A percentile compares a stretch with the other conserved stretches of the same genome.
Conservation (phyloP, 163 green algal genomes). For the Volvox carteri region DNA sequence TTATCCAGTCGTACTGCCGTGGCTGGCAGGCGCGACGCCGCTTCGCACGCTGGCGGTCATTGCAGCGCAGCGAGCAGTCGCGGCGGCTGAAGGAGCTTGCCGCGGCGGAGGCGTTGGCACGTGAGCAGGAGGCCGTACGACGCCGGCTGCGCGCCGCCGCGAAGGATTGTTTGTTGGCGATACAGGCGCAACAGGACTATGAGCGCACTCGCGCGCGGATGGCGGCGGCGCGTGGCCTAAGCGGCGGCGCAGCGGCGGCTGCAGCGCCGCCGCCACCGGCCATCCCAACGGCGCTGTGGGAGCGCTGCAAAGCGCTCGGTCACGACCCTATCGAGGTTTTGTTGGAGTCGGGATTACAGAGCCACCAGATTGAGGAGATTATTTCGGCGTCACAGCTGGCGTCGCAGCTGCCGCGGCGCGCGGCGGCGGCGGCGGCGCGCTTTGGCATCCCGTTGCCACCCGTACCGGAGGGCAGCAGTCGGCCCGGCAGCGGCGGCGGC, state of each 20-base stretch:
- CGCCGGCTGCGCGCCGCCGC: constrained; percentile 30
- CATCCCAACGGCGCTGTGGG: constrained; percentile 33
- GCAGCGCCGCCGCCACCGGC: constrained; percentile 34
- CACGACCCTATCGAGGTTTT: constrained; percentile 48
- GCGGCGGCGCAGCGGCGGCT: background rate
- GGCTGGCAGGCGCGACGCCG: constrained; percentile 28
- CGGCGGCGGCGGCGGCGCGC: background rate
- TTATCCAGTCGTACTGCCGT: constrained; percentile 55
- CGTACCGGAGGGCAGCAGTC: background rate
- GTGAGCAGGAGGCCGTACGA: constrained; percentile 3
- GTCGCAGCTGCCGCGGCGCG: constrained; percentile 25
- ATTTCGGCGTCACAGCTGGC: constrained; percentile 28
- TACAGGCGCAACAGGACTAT: constrained; percentile 54
- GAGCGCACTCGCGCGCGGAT: constrained; percentile 30
- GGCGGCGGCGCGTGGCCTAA: constrained; percentile 27
- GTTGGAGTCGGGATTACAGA: constrained; percentile 25
- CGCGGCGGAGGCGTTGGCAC: constrained; percentile 31
- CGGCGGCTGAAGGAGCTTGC: background rate
- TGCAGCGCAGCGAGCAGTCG: background rate
- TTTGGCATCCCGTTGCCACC: background rate
- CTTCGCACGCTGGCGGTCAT: background rate
- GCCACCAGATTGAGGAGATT: constrained; percentile 42
- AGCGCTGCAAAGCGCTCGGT: background rate
- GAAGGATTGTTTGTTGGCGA: constrained; percentile 36
- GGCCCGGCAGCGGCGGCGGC: background rate